phyloP scores from a whole-genome alignment of 257 asterid genomes.

The Mitragyna speciosa region DNA sequence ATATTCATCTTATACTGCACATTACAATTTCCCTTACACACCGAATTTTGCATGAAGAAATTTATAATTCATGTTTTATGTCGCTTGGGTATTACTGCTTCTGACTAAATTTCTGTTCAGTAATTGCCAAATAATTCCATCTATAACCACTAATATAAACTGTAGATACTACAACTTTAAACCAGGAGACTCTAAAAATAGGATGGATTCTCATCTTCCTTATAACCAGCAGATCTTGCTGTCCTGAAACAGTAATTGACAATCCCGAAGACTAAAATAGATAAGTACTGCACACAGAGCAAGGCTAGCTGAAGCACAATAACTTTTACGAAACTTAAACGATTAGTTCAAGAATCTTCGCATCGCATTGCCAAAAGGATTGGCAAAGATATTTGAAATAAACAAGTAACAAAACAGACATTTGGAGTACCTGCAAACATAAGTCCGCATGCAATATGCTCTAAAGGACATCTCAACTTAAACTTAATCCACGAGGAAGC shows the following conservation, averaged over 20 bases:
- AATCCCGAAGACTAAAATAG: background rate
- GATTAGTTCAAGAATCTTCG: background rate
- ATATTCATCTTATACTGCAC: background rate
- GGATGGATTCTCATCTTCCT: background rate
- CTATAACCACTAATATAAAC: background rate
- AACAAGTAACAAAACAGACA: background rate
- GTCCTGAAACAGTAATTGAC: background rate
- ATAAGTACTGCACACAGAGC: background rate
- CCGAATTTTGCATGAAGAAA: background rate
- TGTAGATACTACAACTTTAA: background rate
- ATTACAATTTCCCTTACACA: background rate
- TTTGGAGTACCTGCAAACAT: background rate
- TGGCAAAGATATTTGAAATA: background rate
- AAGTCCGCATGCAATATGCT: background rate
- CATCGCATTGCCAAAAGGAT: background rate
- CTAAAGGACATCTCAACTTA: background rate
- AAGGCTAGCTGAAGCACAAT: background rate
- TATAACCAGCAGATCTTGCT: background rate
- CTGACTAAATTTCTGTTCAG: background rate
- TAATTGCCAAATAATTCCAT: background rate
- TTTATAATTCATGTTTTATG: background rate
- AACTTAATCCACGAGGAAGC: background rate
- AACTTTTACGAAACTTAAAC: background rate
- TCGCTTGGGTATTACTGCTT: background rate
- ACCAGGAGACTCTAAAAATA: background rate